Evolutionary conservation across 2,329 filamentous ascomycete genomes (phyloP).

Genomic region (Dactylonectria macrodidyma): DNA sequence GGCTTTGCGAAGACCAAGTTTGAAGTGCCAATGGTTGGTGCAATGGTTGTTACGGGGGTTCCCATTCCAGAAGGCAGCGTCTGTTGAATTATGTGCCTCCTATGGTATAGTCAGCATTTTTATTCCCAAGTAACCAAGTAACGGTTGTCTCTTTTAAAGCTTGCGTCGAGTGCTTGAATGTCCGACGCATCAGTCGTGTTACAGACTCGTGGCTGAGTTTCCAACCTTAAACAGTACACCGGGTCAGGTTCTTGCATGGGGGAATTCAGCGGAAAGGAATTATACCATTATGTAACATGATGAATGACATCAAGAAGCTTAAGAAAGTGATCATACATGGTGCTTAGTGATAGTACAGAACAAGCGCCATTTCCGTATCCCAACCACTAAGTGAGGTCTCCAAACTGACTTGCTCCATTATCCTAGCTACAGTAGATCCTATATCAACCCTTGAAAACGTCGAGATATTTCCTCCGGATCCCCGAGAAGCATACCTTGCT

Average conservation of each 20-base stretch:
- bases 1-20: not conserved
- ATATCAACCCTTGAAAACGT: conserved; percentile 51
- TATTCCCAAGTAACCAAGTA: not conserved
- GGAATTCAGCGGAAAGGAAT: too few relatives aligned
- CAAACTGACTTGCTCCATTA: not conserved
- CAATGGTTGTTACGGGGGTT: not conserved
- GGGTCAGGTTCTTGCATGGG: too few relatives aligned
- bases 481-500: conserved; percentile 17
- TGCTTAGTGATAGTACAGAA: too few relatives aligned
- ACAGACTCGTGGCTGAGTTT: too few relatives aligned
- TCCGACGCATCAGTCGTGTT: too few relatives aligned
- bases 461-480: conserved; percentile 48
- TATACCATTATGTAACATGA: too few relatives aligned
- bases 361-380: not conserved
- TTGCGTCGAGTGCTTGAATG: too few relatives aligned
- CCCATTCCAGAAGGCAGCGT: not conserved
- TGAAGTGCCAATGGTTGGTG: not conserved
- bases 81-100: not conserved
- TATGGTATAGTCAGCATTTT: not conserved
- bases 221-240: too few relatives aligned
- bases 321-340: too few relatives aligned
- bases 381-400: not conserved
- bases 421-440: not conserved
- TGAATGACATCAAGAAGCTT: too few relatives aligned
- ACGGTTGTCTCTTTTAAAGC: not conserved